Evolutionary conservation across 164 flowering plant genomes (phyloP).

Genomic region (Vitis labrusca): DNA sequence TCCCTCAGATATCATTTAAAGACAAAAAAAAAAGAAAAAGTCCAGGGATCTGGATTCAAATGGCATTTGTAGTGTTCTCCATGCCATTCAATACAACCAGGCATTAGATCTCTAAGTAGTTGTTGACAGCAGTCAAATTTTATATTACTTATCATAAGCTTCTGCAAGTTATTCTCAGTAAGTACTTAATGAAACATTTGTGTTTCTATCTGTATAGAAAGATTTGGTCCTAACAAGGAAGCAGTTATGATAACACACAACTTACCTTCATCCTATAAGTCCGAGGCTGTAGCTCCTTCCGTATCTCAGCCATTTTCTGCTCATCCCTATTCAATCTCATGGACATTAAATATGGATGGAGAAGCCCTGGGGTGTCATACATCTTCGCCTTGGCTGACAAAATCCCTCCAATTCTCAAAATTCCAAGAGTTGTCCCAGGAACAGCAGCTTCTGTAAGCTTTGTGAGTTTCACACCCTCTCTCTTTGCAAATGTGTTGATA

Average conservation of each 20-base stretch:
- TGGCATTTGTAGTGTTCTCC: not conserved
- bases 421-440: conserved; percentile 97
- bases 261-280: conserved; percentile 85
- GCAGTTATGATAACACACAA: not conserved
- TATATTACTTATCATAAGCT: not conserved
- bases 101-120: not conserved
- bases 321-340: conserved; percentile 85
- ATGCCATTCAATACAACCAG: not conserved
- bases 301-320: conserved; percentile 89
- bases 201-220: not conserved
- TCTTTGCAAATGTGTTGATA: conserved; percentile 82
- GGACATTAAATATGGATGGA: conserved; percentile 87
- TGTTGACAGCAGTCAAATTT: not conserved
- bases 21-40: too few relatives aligned
- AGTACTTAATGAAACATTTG: not conserved
- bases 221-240: not conserved
- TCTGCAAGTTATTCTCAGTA: not conserved
- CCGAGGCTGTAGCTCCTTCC: conserved; percentile 87
- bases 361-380: conserved; percentile 96
- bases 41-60: not conserved
- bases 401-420: conserved; percentile 82
- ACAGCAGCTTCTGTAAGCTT: conserved; percentile 94
- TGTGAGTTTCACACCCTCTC: conserved; percentile 63
- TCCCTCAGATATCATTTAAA: too few relatives aligned
- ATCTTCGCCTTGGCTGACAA: conserved; percentile 90